Base-by-base conservation (phyloP, 2,329 filamentous ascomycete species). In the Hypocreales sp. region DNA sequence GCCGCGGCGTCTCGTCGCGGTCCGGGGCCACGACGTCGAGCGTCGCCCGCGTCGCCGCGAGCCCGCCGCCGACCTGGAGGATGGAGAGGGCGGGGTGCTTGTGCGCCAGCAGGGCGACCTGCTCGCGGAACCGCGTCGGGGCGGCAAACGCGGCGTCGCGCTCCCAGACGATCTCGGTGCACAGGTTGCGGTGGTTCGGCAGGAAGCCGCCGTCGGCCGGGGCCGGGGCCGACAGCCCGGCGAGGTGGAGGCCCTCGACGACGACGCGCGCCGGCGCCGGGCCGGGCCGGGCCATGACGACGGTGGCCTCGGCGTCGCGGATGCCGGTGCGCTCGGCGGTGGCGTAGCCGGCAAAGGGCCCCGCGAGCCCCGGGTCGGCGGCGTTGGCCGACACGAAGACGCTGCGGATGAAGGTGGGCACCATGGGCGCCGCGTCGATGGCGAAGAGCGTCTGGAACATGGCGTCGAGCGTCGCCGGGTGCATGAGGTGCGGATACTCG, bases 391-490 rank as follows among this genome's bases (percentile, higher is more conserved):
- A 56, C n/a, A 69, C 42, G 26, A 56, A 64, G 5, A 68, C 39
- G 20, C 52, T 59, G 5, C 52, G 45, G 22, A 66, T 51, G 12
- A 44, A 53, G 0, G 56, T 58, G 0, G 64, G 64, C 0, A 68
- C 55, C 61, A 67, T 68, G 3, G 60, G 51, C 8, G 47, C 44
- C 4, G 50, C 46, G 5, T 56, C 49, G 3, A 66, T 46, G 5
- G 54, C 51, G 27, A 71, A 59, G 1, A 64, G 48, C 1, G 56
- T 55, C 29, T 73, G 68, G 15, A 73, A 58, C 42, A 71, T 59
- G 3, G 61, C 47, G 35, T 73, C 68, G 9, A 73, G 48, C 0
- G 67, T 69, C 4, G 62, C 57, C 0, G 68, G 68, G 34, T 73
- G 68, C n/a, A 73, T 56, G 5, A 69, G 31, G 35, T 70, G 63